phyloP scores from a whole-genome alignment of 176 grass and related monocot genomes.

The Phyllostachys edulis region DNA sequence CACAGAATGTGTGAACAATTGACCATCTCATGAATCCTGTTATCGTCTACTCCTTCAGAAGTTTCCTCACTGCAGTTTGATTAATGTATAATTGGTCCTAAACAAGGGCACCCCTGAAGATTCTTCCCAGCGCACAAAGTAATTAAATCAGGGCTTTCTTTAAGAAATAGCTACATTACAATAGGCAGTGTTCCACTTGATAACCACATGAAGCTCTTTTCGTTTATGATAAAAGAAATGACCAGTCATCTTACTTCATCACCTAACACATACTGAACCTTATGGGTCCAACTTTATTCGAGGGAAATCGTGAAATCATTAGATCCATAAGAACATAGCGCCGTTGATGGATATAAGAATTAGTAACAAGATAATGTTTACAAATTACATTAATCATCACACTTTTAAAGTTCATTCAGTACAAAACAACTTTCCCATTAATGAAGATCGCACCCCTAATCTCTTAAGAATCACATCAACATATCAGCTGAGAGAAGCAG shows the following conservation, averaged over 20 bases:
- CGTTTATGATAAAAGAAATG: conserved; percentile 26
- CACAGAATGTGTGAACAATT: conserved; percentile 2
- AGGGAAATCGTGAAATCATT: conserved; percentile 42
- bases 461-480: conserved; percentile 23
- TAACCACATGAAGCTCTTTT: conserved; percentile 26
- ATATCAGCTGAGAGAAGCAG: background rate
- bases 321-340: conserved; percentile 31
- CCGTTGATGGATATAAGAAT: conserved; percentile 31
- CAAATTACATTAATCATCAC: conserved; percentile 22
- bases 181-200: conserved; percentile 7
- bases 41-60: conserved; percentile 18
- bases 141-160: conserved; percentile 16
- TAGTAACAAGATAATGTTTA: conserved; percentile 23
- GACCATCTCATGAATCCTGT: background rate
- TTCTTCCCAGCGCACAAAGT: conserved; percentile 17
- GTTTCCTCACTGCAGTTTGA: background rate
- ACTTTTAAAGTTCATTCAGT: conserved; percentile 16
- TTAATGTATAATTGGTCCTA: conserved; percentile 32
- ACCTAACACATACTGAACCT: conserved; percentile 39
- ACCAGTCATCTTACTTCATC: conserved; percentile 37
- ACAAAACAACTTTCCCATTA: conserved; percentile 9
- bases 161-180: background rate
- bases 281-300: conserved; percentile 39
- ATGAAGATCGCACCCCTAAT: conserved; percentile 20
- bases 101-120: conserved; percentile 31